Evolutionary conservation across 305 asterid genomes (phyloP).

Genomic region (Rubia tinctorum): DNA sequence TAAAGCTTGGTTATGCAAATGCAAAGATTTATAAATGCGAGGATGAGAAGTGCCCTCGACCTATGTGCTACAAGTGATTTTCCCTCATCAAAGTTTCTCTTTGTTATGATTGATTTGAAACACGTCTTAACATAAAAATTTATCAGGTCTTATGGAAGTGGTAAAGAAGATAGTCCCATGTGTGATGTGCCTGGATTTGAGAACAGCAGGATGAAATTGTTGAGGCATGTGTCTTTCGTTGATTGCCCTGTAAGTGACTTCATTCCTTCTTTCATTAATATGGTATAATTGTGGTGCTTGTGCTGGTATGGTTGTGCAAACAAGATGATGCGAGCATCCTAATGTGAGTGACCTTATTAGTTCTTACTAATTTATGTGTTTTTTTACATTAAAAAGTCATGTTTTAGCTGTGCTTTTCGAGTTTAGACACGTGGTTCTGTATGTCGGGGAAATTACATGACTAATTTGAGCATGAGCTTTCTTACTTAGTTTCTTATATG

Average conservation of each 20-base stretch:
- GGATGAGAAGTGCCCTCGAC: slow-evolving; percentile 90
- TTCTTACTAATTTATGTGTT: too few species aligned
- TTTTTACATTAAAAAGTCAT: too few species aligned
- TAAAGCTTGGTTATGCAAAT: slow-evolving; percentile 99
- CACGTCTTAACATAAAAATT: slow-evolving; percentile 3
- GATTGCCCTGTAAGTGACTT: slow-evolving; percentile 85
- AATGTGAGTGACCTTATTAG: too few species aligned
- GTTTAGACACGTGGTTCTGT: too few species aligned
- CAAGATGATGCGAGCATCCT: too few species aligned
- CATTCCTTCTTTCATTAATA: background rate
- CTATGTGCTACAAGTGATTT: slow-evolving; percentile 91
- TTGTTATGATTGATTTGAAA: slow-evolving; percentile 16
- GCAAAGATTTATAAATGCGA: slow-evolving; percentile 96
- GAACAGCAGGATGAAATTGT: slow-evolving; percentile 82
- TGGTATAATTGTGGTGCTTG: too few species aligned
- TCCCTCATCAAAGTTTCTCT: slow-evolving; percentile 4
- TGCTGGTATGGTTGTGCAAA: too few species aligned
- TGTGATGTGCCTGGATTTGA: slow-evolving; percentile 99
- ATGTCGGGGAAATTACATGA: too few species aligned
- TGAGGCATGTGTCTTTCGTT: slow-evolving; percentile 92
- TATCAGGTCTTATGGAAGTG: slow-evolving; percentile 94
- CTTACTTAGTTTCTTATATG: too few species aligned
- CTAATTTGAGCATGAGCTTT: too few species aligned
- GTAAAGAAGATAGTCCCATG: slow-evolving; percentile 89
- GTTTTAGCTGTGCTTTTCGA: too few species aligned